Evolutionary conservation across 805 yeast species (phyloP), one percentile per base, ranked within the genome.

Genomic region (Yarrowia divulgata): DNA sequence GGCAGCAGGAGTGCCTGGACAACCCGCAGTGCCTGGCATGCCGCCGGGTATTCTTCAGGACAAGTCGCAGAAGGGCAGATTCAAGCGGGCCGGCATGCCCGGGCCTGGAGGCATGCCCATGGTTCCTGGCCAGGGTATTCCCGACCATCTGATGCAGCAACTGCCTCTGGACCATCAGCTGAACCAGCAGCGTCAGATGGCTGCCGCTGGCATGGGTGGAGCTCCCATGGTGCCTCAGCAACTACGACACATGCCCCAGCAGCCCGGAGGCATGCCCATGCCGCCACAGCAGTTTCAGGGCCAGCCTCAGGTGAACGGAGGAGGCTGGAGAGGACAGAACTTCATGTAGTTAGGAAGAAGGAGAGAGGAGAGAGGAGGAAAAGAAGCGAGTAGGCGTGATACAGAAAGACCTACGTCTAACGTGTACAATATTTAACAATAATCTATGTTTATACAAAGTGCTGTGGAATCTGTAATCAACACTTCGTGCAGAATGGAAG

Each of bases 111-210:
- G 68, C 3, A 35, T 64, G 45, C 46, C 42, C 34, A 50, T 50
- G 62, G 45, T 39, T 10, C 32, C 64, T 3, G 49, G 69, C 16
- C 45, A 52, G 64, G 49, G 64, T 3, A 42, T 60, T 14, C 66
- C 50, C 1, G 66, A 60, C n/a, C 50, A 60, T 14, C 45, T 58
- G 32, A 35, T 48, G 55, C 71, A 64, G 43, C 49, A 55, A 34
- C 40, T 58, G 60, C 70, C 45, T 8, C 29, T 58, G 46, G 69
- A 69, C 40, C 69, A 58, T 34, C 69, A 58, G 55, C n/a, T 63
- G 37, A 74, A 76, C 37, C 78, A 75, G 49, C 70, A 70, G 49
- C 69, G 70, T n/a, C 76, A 72, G 71, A 73, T 71, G 68, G 19
- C 71, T 70, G 69, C 40, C 58, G 52, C 62, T 35, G 58, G 62